phyloP scores from a whole-genome alignment of 805 yeast species.

The Kazachstania martiniae region DNA sequence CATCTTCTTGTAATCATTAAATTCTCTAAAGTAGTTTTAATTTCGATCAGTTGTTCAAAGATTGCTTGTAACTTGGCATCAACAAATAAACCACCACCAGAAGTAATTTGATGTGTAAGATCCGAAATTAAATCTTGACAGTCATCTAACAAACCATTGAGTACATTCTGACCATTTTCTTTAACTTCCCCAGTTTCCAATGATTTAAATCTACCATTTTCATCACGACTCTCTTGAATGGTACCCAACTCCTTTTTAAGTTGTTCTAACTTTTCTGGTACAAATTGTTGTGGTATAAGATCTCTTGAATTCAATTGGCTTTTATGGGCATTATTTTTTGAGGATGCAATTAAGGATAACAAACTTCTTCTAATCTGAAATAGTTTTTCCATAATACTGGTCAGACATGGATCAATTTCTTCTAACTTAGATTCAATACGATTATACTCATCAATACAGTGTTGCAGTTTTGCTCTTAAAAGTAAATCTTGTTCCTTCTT shows the following conservation, averaged over 20 bases:
- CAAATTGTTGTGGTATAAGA: slow-evolving; percentile 10
- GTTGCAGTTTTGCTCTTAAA: slow-evolving; percentile 53
- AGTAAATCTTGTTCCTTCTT: slow-evolving; percentile 49
- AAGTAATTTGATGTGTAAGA: slow-evolving; percentile 33
- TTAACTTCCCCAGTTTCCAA: slow-evolving; percentile 26
- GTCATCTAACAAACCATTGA: slow-evolving; percentile 73
- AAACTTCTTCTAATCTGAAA: slow-evolving; percentile 54
- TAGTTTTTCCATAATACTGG: slow-evolving; percentile 44
- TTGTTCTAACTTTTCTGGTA: slow-evolving; percentile 23
- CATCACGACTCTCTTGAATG: slow-evolving; percentile 41
- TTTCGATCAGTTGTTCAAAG: slow-evolving; percentile 50
- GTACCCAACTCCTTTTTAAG: slow-evolving; percentile 31
- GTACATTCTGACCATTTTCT: slow-evolving; percentile 35
- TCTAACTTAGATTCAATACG: slow-evolving; percentile 47
- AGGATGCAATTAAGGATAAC: slow-evolving; percentile 37
- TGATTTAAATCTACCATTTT: slow-evolving; percentile 42
- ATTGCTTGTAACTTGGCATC: slow-evolving; percentile 46
- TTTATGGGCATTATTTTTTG: slow-evolving; percentile 13
- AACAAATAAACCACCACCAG: slow-evolving; percentile 27
- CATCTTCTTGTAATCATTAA: slow-evolving; percentile 87
- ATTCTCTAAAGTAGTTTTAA: slow-evolving; percentile 70
- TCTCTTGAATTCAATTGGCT: slow-evolving; percentile 5
- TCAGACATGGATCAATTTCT: slow-evolving; percentile 41
- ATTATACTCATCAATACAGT: slow-evolving; percentile 48
- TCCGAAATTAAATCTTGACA: slow-evolving; percentile 69